Evolutionary conservation across 495 filamentous ascomycete species (phyloP), one percentile per base, ranked within the genome.

Genomic region (Pseudoneurospora amorphoporcata): DNA sequence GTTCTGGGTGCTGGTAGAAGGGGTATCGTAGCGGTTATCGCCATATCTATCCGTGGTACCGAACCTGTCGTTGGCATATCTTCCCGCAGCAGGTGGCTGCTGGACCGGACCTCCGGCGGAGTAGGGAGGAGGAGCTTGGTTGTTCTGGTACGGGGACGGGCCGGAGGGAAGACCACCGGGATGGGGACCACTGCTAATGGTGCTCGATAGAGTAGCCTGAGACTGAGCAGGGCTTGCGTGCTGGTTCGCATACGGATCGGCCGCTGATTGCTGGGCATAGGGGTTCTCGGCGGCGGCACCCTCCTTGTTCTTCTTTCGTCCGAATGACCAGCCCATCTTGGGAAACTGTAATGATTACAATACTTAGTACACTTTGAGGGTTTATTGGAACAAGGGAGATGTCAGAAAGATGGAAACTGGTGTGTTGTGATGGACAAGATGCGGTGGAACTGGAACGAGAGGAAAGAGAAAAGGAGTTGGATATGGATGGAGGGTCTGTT

Each of bases 11-110:
- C n/a, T 73, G 47, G 75, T 77, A 3, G 58, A 45, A 70, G 70
- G 79, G 75, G 77, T 82, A 65, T 88, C 87, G 73, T 90, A 94
- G 77, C 88, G 84, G 77, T 88, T 88, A 29, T 80, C 80, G 14
- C 91, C 92, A 76, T 92, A 93, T 65, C 90, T 90, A 3, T 86
- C 85, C 37, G 88, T 81, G 53, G 87, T 86, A 42, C 88, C 90
- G 79, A 89, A 91, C 70, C 83, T 87, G 37, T 89, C 87, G 42
- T 85, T 85, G 3, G 87, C 83, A 74, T 91, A 90, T 16, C 86
- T 87, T 29, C 77, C 70, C 39, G 70, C 53, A 69, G 70, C 68
- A 76, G 72, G n/a, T 69, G 74, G 47, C 71, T 70, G 68, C 70
- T 32, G 40, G 58, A 35, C 53, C 53, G 53, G 53, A 65, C 53